These are phyloP conservation scores for Truncatella angustata DNA, from an alignment of 2,329 filamentous ascomycete genomes.

Conservation along the genomic window DNA sequence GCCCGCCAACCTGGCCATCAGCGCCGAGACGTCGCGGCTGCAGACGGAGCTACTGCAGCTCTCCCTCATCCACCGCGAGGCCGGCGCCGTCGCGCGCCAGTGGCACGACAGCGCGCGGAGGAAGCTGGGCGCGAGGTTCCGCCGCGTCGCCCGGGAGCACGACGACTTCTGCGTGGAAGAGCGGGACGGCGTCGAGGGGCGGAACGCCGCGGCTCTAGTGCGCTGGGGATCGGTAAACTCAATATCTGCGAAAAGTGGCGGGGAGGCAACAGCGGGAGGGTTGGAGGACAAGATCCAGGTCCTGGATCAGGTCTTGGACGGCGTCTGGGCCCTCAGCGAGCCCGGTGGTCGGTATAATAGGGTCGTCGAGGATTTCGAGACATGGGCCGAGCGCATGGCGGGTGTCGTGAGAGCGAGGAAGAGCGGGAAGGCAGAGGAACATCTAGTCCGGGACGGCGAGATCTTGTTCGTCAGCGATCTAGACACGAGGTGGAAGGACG, in stretches of 20 bases:
- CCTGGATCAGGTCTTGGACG: slow-evolving; percentile 55
- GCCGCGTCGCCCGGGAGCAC: slow-evolving; percentile 32
- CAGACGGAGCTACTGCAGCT: slow-evolving; percentile 67
- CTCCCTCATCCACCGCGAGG: slow-evolving; percentile 60
- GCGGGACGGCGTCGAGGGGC: slow-evolving; percentile 42
- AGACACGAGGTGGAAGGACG: slow-evolving; percentile 57
- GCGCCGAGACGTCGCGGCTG: slow-evolving; percentile 55
- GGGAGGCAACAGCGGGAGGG: too few relatives aligned
- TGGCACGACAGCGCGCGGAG: slow-evolving; percentile 58
- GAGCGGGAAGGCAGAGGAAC: slow-evolving; percentile 31
- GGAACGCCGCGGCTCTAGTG: slow-evolving; percentile 51
- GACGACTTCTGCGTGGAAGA: slow-evolving; percentile 35
- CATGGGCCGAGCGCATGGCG: slow-evolving; percentile 50
- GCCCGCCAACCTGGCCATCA: slow-evolving; percentile 57
- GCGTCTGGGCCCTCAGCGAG: slow-evolving; percentile 57
- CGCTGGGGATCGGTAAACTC: slow-evolving; percentile 53
- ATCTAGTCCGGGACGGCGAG: slow-evolving; percentile 31
- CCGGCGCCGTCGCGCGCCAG: slow-evolving; percentile 38
- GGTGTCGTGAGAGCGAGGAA: slow-evolving; percentile 41
- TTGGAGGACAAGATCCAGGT: slow-evolving; percentile 57
- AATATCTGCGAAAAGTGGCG: too few relatives aligned
- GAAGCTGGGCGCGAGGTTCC: slow-evolving; percentile 47
- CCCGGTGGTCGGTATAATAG: slow-evolving; percentile 55
- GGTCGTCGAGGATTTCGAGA: slow-evolving; percentile 56
- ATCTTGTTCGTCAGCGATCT: slow-evolving; percentile 54